Base-by-base conservation (phyloP, 129 eudicot genomes). In the Centrapalus pauciflorus region DNA sequence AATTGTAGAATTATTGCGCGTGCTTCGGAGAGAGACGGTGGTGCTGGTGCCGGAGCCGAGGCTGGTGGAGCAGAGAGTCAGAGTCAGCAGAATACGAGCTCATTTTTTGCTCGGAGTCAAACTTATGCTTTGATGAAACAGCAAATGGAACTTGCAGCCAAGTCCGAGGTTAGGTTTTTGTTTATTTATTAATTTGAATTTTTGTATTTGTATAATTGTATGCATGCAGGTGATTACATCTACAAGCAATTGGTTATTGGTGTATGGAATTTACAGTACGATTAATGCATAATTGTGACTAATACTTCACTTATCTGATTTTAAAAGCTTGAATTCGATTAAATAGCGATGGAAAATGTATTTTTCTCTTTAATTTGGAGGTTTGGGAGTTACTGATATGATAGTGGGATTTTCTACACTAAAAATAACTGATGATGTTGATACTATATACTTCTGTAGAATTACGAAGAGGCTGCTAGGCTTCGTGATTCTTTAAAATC, bases 131-230 rank as follows among this genome's bases (percentile, higher is more conserved):
- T 89, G 69, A 66, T 94, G 76, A 94, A 85, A 80, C 97, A 89
- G 51, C 93, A 89, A 61, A 80, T 94, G 99, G 95, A 89, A 67
- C 88, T 94, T 32, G 99, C 99, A 20, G 93, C 95, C 8, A 94
- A 94, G 70, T 80, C 95, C 6, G 99, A 94, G 99, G 99, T 89
- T 21, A 2, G 37, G 38, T 70, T 41, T 52, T 27, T 38, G 0
- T 37, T 41, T 43, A 16, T 2, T 16, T 12, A 38, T 29, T 33
- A n/a, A 30, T 26, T 17, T 14, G 5, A n/a, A n/a, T n/a, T 35
- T 50, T 48, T 48, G 54, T 14, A 16, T 26, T 52, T 26, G 24
- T 11, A 40, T 55, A 1, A n/a, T n/a, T 55, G 11, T 55, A 55
- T 12, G 60, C 34, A 19, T 8, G 32, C 19, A 12, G 13, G 38